Percentiles rank a stretch among this genome's conserved stretches.
phyloP scores from a whole-genome alignment of 306 rosid species.

The Cucurbita argyrosperma region DNA sequence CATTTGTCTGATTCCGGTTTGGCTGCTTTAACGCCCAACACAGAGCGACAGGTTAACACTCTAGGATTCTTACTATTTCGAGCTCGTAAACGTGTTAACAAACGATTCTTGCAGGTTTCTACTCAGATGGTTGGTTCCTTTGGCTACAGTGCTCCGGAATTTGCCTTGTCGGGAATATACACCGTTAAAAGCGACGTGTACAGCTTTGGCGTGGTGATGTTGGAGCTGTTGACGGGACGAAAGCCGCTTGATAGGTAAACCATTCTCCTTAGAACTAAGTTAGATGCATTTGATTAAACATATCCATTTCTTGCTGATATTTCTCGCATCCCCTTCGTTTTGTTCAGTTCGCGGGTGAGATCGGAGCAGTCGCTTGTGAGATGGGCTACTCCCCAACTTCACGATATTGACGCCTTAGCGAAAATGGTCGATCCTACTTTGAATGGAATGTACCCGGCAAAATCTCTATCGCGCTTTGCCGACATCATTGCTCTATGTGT shows the following conservation, averaged over 20 bases:
- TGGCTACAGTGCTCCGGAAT: constrained; percentile 97
- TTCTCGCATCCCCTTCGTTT: constrained; percentile 5
- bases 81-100: neutral
- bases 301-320: neutral
- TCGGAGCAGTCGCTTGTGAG: constrained; percentile 93
- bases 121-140: constrained; percentile 96
- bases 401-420: constrained; percentile 85
- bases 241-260: constrained; percentile 87
- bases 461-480: constrained; percentile 90
- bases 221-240: constrained; percentile 87
- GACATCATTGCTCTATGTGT: constrained; percentile 89
- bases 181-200: constrained; percentile 96
- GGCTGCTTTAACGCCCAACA: constrained; percentile 63
- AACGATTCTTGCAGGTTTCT: constrained; percentile 50
- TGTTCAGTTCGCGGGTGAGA: constrained; percentile 63
- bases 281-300: neutral
- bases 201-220: constrained; percentile 98
- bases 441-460: constrained; percentile 93
- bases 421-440: constrained; percentile 93
- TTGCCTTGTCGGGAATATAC: constrained; percentile 81
- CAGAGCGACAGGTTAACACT: constrained; percentile 44
- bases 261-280: neutral
- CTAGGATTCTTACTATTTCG: neutral
- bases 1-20: constrained; percentile 65
- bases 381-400: constrained; percentile 99